Evolutionary conservation across 2,329 filamentous ascomycete genomes (phyloP), one percentile per base, ranked within the genome.

Genomic region (Colletotrichum aenigma): DNA sequence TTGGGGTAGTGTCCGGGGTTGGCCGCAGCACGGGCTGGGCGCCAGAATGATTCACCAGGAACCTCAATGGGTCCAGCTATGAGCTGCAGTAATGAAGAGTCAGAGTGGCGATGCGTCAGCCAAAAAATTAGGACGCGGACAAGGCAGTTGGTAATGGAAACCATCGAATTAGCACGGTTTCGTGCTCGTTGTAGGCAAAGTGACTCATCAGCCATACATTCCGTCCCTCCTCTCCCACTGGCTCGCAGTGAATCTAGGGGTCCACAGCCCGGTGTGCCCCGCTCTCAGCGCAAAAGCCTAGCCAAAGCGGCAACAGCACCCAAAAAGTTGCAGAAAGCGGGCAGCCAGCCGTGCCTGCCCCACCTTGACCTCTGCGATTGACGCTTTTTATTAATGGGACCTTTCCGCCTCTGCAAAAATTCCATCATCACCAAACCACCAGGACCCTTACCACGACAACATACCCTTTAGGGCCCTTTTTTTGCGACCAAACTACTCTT

Each of bases 321-420:
- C 26, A 67, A 36, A 30, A 28, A 38, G 32, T 38, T 71, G 56
- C 60, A 68, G 52, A 34, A 72, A 28, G 70, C 65, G 62, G 70
- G 64, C 34, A 67, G 48, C 62, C 36, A 7, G 43, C 43, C 12
- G n/a, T 52, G 56, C 28, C 28, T 43, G 69, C 69, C 73, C 73
- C 73, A 75, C 69, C 62, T 66, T 68, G 38, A 36, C 32, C 38
- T 16, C 30, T 26, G 60, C 73, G n/a, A 75, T 73, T 68, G 73
- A 68, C 56, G 73, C 73, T 75, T 75, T 56, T 75, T 76, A 76
- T 76, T 75, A 76, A 76, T 74, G 66, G 70, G 70, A 68, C 70
- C 26, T 74, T 62, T 69, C 74, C 70, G 70, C 74, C 64, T 62
- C 48, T 74, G 74, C 74, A 76, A 76, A 76, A 76, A 74, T 76